Percentiles rank a stretch among this genome's conserved stretches.
Conservation (phyloP, 495 filamentous ascomycete species). For the Neurospora tetrasperma region DNA sequence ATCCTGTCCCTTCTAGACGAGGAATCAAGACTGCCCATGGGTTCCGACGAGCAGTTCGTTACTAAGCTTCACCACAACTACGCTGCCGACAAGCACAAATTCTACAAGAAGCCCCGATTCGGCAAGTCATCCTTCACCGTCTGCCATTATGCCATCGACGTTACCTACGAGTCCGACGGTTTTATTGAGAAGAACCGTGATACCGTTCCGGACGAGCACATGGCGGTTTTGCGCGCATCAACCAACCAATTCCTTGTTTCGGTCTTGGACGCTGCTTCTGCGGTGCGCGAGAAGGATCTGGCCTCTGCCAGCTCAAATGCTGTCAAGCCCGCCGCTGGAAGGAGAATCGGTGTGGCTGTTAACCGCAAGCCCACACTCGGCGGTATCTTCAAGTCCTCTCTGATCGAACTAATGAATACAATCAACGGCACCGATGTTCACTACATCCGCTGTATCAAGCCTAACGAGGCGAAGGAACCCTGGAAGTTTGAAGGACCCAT, state of each 20-base stretch:
- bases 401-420: constrained; percentile 96
- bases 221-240: constrained; percentile 79
- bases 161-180: constrained; percentile 99
- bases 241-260: constrained; percentile 77
- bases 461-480: constrained; percentile 90
- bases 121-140: constrained; percentile 97
- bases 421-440: constrained; percentile 98
- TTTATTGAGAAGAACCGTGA: constrained; percentile 99
- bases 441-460: constrained; percentile 99
- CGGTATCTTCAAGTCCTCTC: constrained; percentile 95
- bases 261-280: constrained; percentile 75
- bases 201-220: constrained; percentile 95
- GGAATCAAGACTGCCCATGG: constrained; percentile 93
- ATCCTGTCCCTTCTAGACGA: constrained; percentile 89
- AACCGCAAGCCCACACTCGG: constrained; percentile 95
- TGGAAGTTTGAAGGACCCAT: constrained; percentile 99
- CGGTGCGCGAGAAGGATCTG: constrained; percentile 80
- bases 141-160: constrained; percentile 96
- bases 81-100: constrained; percentile 81
- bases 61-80: constrained; percentile 96
- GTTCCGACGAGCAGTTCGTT: constrained; percentile 94
- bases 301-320: constrained; percentile 55
- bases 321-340: constrained; percentile 60
- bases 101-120: constrained; percentile 97
- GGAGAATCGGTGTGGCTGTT: constrained; percentile 80